A percentile compares a stretch with the other conserved stretches of the same genome.
These are phyloP conservation scores for Kappamyces sp. DNA, from an alignment of 192 early-diverging fungal genomes.

Conservation along the genomic window DNA sequence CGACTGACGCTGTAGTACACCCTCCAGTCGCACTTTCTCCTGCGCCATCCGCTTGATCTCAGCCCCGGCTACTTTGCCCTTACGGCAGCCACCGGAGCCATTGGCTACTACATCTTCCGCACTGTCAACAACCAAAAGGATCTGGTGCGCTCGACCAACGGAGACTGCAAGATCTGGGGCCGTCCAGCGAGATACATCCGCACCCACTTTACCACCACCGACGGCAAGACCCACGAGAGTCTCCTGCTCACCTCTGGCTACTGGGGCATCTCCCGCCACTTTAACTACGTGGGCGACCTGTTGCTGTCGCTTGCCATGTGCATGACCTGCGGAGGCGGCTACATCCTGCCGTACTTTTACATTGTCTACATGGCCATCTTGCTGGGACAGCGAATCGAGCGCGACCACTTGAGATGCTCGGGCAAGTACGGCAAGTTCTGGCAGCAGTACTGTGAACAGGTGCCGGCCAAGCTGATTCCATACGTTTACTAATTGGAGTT, in stretches of 20 bases:
- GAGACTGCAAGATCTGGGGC: constrained; percentile 73
- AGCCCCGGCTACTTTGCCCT: constrained; percentile 43
- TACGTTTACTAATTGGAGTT: constrained; percentile 22
- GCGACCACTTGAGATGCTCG: constrained; percentile 65
- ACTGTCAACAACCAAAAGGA: constrained; percentile 78
- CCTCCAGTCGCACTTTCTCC: constrained; percentile 71
- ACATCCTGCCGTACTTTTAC: constrained; percentile 75
- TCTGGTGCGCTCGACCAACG: constrained; percentile 59
- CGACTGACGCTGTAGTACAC: constrained; percentile 50
- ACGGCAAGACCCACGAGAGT: constrained; percentile 63
- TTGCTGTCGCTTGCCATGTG: constrained; percentile 68
- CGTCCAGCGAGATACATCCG: constrained; percentile 65
- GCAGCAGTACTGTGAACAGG: constrained; percentile 60
- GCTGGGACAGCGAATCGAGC: constrained; percentile 57
- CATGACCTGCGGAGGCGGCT: constrained; percentile 60
- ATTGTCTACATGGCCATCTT: constrained; percentile 74
- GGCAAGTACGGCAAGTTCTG: constrained; percentile 82
- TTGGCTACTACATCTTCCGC: constrained; percentile 77
- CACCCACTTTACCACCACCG: constrained; percentile 63
- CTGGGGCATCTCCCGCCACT: constrained; percentile 81
- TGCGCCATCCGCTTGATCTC: constrained; percentile 67
- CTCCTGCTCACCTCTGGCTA: constrained; percentile 67
- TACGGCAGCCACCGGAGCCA: constrained; percentile 48
- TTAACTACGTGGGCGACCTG: constrained; percentile 78
- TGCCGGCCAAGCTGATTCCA: constrained; percentile 53